phyloP scores from a whole-genome alignment of 192 early-diverging fungal species.

The Linnemannia exigua region DNA sequence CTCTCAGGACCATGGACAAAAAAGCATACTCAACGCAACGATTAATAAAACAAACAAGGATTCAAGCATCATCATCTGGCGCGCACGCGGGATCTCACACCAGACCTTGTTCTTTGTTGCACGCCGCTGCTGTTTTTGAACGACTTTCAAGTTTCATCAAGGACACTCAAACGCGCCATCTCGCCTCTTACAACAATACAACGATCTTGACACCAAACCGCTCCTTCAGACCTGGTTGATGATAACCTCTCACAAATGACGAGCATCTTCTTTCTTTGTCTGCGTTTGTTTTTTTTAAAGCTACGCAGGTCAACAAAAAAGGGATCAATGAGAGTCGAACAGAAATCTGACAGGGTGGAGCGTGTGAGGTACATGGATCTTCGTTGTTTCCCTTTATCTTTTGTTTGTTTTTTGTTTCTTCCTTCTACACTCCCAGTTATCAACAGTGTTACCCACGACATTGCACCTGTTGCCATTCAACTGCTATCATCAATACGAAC shows the following conservation, averaged over 20 bases:
- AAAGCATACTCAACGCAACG: neutral
- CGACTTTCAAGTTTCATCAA: neutral
- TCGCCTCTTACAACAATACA: neutral
- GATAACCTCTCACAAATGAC: conserved; percentile 55
- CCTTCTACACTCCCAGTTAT: neutral
- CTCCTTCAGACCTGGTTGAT: conserved; percentile 39
- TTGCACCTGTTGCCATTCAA: neutral
- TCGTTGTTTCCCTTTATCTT: neutral
- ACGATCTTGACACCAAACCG: neutral
- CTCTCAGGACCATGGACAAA: neutral
- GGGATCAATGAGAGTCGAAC: conserved; percentile 55
- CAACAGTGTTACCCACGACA: neutral
- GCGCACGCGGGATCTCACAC: neutral
- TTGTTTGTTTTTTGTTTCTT: neutral
- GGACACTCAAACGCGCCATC: neutral
- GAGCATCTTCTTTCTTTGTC: conserved; percentile 12
- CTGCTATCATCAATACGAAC: neutral
- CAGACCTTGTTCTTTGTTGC: neutral
- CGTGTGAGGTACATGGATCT: neutral
- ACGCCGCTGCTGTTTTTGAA: neutral
- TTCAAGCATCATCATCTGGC: neutral
- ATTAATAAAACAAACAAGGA: conserved; percentile 9
- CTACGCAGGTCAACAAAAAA: neutral
- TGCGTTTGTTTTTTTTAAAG: neutral
- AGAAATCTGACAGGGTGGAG: conserved; percentile 55